These are phyloP conservation scores for Crataegus laevigata DNA, from an alignment of 306 rosid genomes.

Conservation along the genomic window DNA sequence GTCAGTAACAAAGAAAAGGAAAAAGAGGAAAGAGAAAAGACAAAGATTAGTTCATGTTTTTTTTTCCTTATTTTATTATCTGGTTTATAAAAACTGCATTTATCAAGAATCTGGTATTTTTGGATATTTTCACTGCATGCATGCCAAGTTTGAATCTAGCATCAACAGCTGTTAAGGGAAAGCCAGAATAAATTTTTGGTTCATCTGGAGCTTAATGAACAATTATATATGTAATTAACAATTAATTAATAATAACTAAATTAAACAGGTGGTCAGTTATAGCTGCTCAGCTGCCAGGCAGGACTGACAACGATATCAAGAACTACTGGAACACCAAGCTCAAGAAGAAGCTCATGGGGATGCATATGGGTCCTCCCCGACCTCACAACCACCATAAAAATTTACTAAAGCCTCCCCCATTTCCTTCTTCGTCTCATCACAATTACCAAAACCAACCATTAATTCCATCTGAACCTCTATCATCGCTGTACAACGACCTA, in stretches of 20 bases:
- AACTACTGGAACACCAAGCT: conserved; percentile 98
- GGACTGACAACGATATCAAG: conserved; percentile 93
- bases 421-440: not conserved
- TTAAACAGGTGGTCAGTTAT: conserved; percentile 84
- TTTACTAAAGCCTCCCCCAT: not conserved
- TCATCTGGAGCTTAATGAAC: not conserved
- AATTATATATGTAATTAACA: not conserved
- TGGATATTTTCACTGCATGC: conserved; percentile 31
- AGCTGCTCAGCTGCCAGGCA: conserved; percentile 83
- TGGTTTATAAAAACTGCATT: not conserved
- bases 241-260: not conserved
- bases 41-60: not conserved
- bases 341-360: conserved; percentile 71
- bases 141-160: conserved; percentile 38
- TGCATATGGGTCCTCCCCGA: conserved; percentile 22
- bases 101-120: conserved; percentile 22
- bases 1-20: conserved; percentile 9
- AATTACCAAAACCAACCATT: not conserved
- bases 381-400: conserved; percentile 4
- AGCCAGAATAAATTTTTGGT: not conserved
- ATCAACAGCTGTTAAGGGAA: conserved; percentile 6
- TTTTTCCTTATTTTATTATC: not conserved
- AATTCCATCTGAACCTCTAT: not conserved
- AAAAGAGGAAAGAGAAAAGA: not conserved
- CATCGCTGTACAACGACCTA: conserved; percentile 21